A percentile compares a stretch with the other conserved stretches of the same genome.
These are phyloP conservation scores for Phyllosticta citriasiana DNA, from an alignment of 2,329 filamentous ascomycete species.

Conservation along the genomic window DNA sequence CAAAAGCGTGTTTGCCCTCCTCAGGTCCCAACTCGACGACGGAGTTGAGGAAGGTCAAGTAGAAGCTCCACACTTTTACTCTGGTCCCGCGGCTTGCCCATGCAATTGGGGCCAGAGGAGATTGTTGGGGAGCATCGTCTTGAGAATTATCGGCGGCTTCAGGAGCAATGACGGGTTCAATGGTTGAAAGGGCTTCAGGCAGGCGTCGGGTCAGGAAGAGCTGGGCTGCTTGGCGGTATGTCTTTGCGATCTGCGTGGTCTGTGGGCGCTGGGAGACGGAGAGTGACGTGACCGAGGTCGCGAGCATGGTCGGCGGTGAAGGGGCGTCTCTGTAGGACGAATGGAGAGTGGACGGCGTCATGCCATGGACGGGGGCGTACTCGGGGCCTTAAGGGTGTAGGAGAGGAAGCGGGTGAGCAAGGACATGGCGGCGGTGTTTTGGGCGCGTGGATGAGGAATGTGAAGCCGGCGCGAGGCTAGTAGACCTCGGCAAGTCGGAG, in stretches of 20 bases:
- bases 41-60: constrained; percentile 84
- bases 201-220: constrained; percentile 90
- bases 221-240: constrained; percentile 87
- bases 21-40: constrained; percentile 81
- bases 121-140: constrained; percentile 11
- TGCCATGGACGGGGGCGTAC: constrained; percentile 32
- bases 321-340: constrained; percentile 41
- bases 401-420: constrained; percentile 1
- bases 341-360: constrained; percentile 25
- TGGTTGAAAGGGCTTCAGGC: constrained; percentile 76
- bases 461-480: not conserved
- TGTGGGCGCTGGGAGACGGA: constrained; percentile 48
- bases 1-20: constrained; percentile 83
- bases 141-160: constrained; percentile 13
- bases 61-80: constrained; percentile 96
- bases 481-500: not conserved
- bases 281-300: constrained; percentile 61
- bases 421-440: constrained; percentile 9
- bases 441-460: constrained; percentile 6
- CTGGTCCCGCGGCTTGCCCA: constrained; percentile 70
- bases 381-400: constrained; percentile 1
- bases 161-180: constrained; percentile 70
- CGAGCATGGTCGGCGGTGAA: constrained; percentile 45
- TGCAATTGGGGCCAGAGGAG: constrained; percentile 59
- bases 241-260: constrained; percentile 71